Evolutionary conservation across 2,329 filamentous ascomycete species (phyloP).

Genomic region (Nemania abortiva): DNA sequence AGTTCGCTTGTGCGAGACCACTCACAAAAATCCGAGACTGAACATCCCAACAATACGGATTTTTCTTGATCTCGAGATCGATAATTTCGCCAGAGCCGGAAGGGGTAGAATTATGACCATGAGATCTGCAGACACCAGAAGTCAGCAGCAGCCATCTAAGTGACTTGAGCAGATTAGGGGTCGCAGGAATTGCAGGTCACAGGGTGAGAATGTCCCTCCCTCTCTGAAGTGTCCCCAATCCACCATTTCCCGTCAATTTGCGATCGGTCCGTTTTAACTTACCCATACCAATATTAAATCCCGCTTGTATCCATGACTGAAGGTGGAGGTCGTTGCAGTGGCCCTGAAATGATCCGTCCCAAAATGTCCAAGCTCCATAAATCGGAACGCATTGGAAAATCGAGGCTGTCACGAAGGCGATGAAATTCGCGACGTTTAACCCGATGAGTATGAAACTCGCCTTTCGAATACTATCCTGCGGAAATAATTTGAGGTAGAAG

Average conservation of each 20-base stretch:
- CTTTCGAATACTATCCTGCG: slow-evolving; percentile 46
- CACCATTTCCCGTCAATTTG: background rate
- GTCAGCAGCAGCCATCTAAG: slow-evolving; percentile 6
- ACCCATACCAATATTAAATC: slow-evolving; percentile 50
- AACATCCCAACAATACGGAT: slow-evolving; percentile 54
- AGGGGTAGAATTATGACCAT: slow-evolving; percentile 51
- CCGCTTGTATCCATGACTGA: slow-evolving; percentile 51
- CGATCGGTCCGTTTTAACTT: background rate
- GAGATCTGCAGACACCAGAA: slow-evolving; percentile 37
- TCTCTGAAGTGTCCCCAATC: background rate
- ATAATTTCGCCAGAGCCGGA: slow-evolving; percentile 47
- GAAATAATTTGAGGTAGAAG: slow-evolving; percentile 54
- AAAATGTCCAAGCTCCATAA: slow-evolving; percentile 49
- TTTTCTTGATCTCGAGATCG: slow-evolving; percentile 50
- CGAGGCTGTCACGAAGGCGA: slow-evolving; percentile 47
- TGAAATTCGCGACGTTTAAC: slow-evolving; percentile 46
- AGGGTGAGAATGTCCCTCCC: background rate
- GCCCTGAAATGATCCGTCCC: slow-evolving; percentile 51
- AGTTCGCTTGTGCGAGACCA: background rate
- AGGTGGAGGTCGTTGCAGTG: slow-evolving; percentile 52
- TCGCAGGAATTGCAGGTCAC: background rate
- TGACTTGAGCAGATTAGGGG: background rate
- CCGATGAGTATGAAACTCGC: slow-evolving; percentile 47
- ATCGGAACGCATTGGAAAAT: slow-evolving; percentile 52
- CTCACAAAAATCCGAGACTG: slow-evolving; percentile 52